phyloP scores from a whole-genome alignment of 2,329 filamentous ascomycete genomes.

The Claviceps pazoutovae region DNA sequence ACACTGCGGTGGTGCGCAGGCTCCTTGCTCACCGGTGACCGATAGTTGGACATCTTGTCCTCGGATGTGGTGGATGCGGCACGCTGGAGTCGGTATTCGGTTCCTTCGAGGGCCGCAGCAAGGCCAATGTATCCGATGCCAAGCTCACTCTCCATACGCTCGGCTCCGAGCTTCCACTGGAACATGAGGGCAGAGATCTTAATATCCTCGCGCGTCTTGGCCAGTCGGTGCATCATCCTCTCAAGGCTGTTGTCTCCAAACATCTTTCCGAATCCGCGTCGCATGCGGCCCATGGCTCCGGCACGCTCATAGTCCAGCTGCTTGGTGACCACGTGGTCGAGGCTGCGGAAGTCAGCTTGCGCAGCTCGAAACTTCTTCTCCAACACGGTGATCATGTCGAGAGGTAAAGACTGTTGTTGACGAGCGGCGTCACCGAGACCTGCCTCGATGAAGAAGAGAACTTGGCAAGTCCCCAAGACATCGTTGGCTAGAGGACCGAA shows the following conservation, averaged over 20 bases:
- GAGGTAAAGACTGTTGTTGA: constrained; percentile 38
- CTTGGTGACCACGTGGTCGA: constrained; percentile 49
- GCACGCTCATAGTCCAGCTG: constrained; percentile 49
- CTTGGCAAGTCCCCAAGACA: constrained; percentile 52
- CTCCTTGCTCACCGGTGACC: not conserved
- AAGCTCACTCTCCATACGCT: constrained; percentile 43
- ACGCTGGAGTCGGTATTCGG: constrained; percentile 14
- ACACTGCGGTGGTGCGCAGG: constrained; percentile 3
- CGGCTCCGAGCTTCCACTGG: constrained; percentile 48
- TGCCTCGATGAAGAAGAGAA: constrained; percentile 54
- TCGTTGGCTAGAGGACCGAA: constrained; percentile 48
- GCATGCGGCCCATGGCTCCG: constrained; percentile 42
- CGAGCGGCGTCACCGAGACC: constrained; percentile 43
- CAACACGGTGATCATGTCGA: constrained; percentile 48
- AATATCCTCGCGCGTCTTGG: constrained; percentile 44
- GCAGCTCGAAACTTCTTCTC: constrained; percentile 49
- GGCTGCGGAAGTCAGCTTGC: constrained; percentile 45
- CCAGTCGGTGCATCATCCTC: constrained; percentile 42
- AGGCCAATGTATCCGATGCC: constrained; percentile 56
- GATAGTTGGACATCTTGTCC: constrained; percentile 5
- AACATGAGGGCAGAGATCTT: constrained; percentile 51
- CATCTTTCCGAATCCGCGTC: constrained; percentile 48
- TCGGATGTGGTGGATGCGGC: constrained; percentile 4
- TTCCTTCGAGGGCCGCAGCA: constrained; percentile 44
- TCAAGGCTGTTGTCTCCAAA: constrained; percentile 48